A percentile compares a stretch with the other conserved stretches of the same genome.
Evolutionary conservation across 1,284 basidiomycete species (phyloP).

Genomic region (Melampsora larici-populina): DNA sequence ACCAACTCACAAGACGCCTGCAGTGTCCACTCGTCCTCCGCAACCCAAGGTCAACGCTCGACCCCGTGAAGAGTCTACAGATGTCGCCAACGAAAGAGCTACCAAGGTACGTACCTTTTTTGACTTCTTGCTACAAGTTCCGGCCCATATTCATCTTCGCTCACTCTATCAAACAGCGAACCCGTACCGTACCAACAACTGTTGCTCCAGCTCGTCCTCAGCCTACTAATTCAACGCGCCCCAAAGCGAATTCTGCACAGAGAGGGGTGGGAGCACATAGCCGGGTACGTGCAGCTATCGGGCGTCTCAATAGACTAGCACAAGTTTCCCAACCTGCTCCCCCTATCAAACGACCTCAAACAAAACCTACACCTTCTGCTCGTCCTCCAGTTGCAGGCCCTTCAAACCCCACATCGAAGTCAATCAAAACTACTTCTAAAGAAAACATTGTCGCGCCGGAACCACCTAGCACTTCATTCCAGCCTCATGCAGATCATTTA

Average conservation of each 20-base stretch:
- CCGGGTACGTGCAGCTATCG: constrained; percentile 16
- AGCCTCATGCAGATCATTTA: neutral
- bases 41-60: constrained; percentile 4
- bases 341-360: neutral
- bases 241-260: constrained; percentile 2
- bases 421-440: neutral
- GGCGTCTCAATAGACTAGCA: constrained; percentile 19
- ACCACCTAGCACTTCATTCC: neutral
- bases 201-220: neutral
- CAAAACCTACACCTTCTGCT: neutral
- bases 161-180: neutral
- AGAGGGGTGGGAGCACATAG: neutral
- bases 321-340: constrained; percentile 3
- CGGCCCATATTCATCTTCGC: neutral
- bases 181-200: neutral
- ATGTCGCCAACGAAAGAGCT: constrained; percentile 19
- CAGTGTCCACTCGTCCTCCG: neutral
- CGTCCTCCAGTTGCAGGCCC: neutral
- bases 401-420: neutral
- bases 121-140: neutral
- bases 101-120: constrained; percentile 22
- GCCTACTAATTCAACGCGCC: constrained; percentile 13
- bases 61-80: constrained; percentile 9
- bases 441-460: neutral
- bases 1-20: neutral